phyloP scores from a whole-genome alignment of 2,329 filamentous ascomycete species.

The Neonectria punicea region DNA sequence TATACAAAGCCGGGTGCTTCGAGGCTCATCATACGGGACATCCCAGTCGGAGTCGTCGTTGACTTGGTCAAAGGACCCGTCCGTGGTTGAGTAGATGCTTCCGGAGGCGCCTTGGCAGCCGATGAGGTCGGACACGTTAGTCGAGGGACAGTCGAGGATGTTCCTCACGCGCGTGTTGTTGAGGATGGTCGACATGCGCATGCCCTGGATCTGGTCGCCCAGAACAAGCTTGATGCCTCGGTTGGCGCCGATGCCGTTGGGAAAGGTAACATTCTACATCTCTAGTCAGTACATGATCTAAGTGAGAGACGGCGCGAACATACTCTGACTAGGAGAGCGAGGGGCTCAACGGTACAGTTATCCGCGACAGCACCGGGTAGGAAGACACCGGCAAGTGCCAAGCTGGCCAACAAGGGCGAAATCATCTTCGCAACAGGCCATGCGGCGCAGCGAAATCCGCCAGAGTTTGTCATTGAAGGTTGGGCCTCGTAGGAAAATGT shows the following conservation, averaged over 20 bases:
- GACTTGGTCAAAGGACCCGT: conserved; percentile 4
- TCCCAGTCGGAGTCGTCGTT: conserved; percentile 20
- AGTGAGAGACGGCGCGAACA: background rate
- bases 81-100: conserved; percentile 18
- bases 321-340: conserved; percentile 16
- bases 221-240: conserved; percentile 20
- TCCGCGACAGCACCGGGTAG: background rate
- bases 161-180: conserved; percentile 24
- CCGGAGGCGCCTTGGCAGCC: conserved; percentile 23
- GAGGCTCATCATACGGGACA: conserved; percentile 6
- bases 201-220: conserved; percentile 16
- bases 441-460: background rate
- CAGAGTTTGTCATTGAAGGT: no score
- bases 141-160: conserved; percentile 17
- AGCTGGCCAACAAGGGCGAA: conserved; percentile 2
- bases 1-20: no score
- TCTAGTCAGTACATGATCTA: background rate
- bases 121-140: conserved; percentile 12
- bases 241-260: conserved; percentile 25
- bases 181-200: conserved; percentile 22
- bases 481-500: background rate
- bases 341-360: conserved; percentile 17
- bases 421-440: conserved; percentile 12
- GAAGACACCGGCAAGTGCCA: conserved; percentile 8
- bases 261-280: conserved; percentile 20